A percentile compares a stretch with the other conserved stretches of the same genome.
phyloP scores from a whole-genome alignment of 1,284 basidiomycete genomes.

The Taiwanofungus camphoratus region DNA sequence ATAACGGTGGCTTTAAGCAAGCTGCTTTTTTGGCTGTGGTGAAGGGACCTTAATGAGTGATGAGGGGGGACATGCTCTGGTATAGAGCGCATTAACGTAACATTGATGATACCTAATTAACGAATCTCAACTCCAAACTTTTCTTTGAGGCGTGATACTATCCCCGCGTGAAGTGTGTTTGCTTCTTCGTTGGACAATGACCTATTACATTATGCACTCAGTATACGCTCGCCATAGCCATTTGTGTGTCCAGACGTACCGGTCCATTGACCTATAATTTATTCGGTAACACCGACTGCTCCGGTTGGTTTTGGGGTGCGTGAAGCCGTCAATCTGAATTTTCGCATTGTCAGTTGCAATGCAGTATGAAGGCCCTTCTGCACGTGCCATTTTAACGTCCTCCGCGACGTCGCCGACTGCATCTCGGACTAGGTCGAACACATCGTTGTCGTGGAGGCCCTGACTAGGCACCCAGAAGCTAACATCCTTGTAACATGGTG shows the following conservation, averaged over 20 bases:
- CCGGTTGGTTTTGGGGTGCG: constrained; percentile 83
- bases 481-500: constrained; percentile 85
- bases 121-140: constrained; percentile 79
- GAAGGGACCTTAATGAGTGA: too few species aligned
- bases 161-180: constrained; percentile 67
- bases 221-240: neutral
- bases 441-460: constrained; percentile 89
- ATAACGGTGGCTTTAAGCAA: constrained; percentile 15
- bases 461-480: constrained; percentile 80
- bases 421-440: constrained; percentile 93
- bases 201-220: constrained; percentile 32
- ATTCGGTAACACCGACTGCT: constrained; percentile 87
- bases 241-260: constrained; percentile 36
- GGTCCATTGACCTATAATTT: constrained; percentile 96
- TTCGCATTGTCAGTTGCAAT: constrained; percentile 11
- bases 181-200: constrained; percentile 90
- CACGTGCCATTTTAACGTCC: constrained; percentile 75
- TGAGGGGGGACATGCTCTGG: constrained; percentile 3
- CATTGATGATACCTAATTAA: constrained; percentile 28
- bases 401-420: constrained; percentile 90
- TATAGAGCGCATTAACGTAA: constrained; percentile 26
- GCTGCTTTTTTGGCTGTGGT: neutral
- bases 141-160: constrained; percentile 47
- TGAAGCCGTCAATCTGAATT: constrained; percentile 85
- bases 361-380: neutral